Conservation (phyloP, 495 filamentous ascomycete genomes). For the Podospora bellae-mahoneyi region DNA sequence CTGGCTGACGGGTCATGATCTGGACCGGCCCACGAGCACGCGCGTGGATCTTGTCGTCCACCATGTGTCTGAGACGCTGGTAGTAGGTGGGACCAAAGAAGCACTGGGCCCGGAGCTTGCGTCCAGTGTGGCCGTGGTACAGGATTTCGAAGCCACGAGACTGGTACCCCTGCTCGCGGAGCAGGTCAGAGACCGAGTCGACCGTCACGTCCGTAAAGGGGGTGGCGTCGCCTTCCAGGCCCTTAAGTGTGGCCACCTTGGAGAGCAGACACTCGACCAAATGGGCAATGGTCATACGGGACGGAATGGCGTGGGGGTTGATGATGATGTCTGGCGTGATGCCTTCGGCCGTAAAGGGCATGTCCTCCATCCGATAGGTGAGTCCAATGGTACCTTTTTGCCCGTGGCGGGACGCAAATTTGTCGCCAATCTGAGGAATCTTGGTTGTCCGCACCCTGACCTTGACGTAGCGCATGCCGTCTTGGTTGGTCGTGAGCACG, state of each 20-base stretch:
- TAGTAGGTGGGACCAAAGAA: slow-evolving; percentile 99
- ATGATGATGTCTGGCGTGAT: slow-evolving; percentile 95
- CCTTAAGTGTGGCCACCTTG: slow-evolving; percentile 87
- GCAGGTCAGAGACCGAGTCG: slow-evolving; percentile 81
- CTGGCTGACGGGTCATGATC: slow-evolving; percentile 96
- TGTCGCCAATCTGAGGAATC: slow-evolving; percentile 97
- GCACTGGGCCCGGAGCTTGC: slow-evolving; percentile 87
- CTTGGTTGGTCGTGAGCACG: slow-evolving; percentile 85
- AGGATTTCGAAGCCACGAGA: slow-evolving; percentile 96
- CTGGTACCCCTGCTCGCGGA: slow-evolving; percentile 92
- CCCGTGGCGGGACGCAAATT: slow-evolving; percentile 98
- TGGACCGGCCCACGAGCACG: slow-evolving; percentile 92
- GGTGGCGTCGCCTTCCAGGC: slow-evolving; percentile 93
- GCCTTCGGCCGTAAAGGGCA: slow-evolving; percentile 94
- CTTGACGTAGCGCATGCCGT: slow-evolving; percentile 89
- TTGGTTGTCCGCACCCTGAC: slow-evolving; percentile 96
- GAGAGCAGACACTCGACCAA: slow-evolving; percentile 97
- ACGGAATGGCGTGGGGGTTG: slow-evolving; percentile 99
- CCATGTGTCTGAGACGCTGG: slow-evolving; percentile 97
- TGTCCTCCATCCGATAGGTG: slow-evolving; percentile 94
- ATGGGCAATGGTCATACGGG: slow-evolving; percentile 99
- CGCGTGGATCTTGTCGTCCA: slow-evolving; percentile 99
- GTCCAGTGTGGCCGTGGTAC: slow-evolving; percentile 96
- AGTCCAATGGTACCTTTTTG: slow-evolving; percentile 99
- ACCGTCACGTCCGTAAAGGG: slow-evolving; percentile 98